Evolutionary conservation across 176 grass and related monocot species (phyloP), one percentile per base, ranked within the genome.

Genomic region (Ensete ventricosum): DNA sequence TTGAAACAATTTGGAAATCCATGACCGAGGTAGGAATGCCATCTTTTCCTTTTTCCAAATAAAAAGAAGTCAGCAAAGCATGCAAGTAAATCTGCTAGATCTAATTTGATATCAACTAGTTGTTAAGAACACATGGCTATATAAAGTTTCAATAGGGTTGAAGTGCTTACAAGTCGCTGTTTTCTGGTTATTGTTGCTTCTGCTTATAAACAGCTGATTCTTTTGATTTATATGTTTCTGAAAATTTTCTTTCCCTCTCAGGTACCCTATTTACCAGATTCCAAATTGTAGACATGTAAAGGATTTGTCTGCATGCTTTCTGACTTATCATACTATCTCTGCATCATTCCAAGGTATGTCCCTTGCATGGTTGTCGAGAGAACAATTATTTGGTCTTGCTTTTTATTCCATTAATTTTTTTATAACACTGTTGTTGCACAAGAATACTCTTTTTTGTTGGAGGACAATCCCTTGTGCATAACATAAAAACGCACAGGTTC

Each of bases 241-340:
- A 55, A 24, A 55, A 21, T 50, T 76, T 11, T 81, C 69, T 69
- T 80, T 7, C 6, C 16, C 69, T 19, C 62, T 66, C 80, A 96
- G 89, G 92, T 92, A 92, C 55, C 87, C 92, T 8, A 92, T 89
- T 34, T 92, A 92, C 71, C 72, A 89, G 13, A 91, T 96, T 53
- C 89, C 89, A 77, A 72, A 72, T 80, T 55, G 68, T 81, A 83
- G 78, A 17, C 87, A 83, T 81, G 74, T 65, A 2, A 92, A 83
- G 87, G 89, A 86, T 21, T 81, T 81, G 9, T 77, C 76, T 14
- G 29, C 87, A 5, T 92, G 89, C 74, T 96, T 96, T 21, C 87
- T 96, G 49, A 96, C 92, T 43, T 92, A 92, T 21, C 89, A 92
- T 83, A 89, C 86, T 26, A 80, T 96, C 22, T 96, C 92, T 8